These are phyloP conservation scores for Ilyonectria mors-panacis DNA, from an alignment of 2,329 filamentous ascomycete genomes.

Conservation along the genomic window DNA sequence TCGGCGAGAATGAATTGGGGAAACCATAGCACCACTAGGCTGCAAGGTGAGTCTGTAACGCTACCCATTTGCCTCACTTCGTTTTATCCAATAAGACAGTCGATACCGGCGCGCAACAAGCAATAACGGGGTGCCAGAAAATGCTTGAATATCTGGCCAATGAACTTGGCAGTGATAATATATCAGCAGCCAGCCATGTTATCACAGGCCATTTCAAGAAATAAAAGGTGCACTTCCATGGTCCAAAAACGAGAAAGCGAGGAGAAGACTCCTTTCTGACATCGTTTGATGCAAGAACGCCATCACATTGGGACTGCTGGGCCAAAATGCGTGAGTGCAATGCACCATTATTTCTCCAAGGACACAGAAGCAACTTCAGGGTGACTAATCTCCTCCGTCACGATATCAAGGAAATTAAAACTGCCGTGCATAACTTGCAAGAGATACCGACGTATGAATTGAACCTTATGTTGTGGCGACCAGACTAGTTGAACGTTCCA, in stretches of 20 bases:
- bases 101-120: neutral
- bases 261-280: neutral
- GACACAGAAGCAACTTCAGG: neutral
- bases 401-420: neutral
- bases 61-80: no score
- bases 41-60: no score
- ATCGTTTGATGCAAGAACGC: neutral
- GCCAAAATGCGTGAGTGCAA: neutral
- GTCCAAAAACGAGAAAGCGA: neutral
- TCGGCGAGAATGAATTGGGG: no score
- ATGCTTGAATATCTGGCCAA: neutral
- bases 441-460: neutral
- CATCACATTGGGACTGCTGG: neutral
- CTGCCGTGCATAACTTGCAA: neutral
- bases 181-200: neutral
- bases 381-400: neutral
- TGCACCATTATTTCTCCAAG: neutral
- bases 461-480: neutral
- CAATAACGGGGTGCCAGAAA: neutral
- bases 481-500: neutral
- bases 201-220: neutral
- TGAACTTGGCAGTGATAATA: neutral
- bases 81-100: neutral
- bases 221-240: neutral
- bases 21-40: no score